phyloP scores from a whole-genome alignment of 495 filamentous ascomycete species.

The Aspergillus nidulans region DNA sequence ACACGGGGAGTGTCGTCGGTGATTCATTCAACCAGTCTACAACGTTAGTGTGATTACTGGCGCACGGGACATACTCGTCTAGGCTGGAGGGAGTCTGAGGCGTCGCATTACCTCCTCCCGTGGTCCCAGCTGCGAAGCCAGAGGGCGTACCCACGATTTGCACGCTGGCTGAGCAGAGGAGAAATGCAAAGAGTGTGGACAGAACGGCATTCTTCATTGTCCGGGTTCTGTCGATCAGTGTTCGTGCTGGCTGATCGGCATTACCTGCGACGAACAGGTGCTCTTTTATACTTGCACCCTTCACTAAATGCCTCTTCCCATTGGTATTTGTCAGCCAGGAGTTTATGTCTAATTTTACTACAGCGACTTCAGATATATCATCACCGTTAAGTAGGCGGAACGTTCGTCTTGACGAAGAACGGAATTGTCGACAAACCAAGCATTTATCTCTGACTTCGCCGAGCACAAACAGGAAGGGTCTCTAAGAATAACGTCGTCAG shows the following conservation, averaged over 20 bases:
- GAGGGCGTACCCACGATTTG: conserved; percentile 6
- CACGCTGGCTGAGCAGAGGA: neutral
- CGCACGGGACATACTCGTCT: conserved; percentile 9
- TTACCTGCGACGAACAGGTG: neutral
- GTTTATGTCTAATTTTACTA: neutral
- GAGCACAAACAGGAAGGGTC: neutral
- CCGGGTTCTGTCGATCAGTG: neutral
- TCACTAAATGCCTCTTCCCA: neutral
- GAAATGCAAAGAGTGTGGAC: neutral
- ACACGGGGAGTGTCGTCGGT: conserved; percentile 33
- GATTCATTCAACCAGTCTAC: conserved; percentile 7
- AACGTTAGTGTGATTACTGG: neutral
- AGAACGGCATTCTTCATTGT: neutral
- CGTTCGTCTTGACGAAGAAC: neutral
- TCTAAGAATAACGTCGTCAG: neutral
- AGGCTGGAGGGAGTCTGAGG: conserved; percentile 11
- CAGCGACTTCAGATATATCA: neutral
- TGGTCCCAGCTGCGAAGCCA: conserved; percentile 17
- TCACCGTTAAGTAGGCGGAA: neutral
- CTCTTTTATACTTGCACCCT: neutral
- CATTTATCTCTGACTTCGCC: neutral
- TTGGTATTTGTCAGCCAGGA: neutral
- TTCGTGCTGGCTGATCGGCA: neutral
- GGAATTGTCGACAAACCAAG: neutral
- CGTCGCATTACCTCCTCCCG: conserved; percentile 14